Percentiles rank a stretch among this genome's conserved stretches.
Evolutionary conservation across 148 eudicot species (phyloP).

Genomic region (Silene conica): DNA sequence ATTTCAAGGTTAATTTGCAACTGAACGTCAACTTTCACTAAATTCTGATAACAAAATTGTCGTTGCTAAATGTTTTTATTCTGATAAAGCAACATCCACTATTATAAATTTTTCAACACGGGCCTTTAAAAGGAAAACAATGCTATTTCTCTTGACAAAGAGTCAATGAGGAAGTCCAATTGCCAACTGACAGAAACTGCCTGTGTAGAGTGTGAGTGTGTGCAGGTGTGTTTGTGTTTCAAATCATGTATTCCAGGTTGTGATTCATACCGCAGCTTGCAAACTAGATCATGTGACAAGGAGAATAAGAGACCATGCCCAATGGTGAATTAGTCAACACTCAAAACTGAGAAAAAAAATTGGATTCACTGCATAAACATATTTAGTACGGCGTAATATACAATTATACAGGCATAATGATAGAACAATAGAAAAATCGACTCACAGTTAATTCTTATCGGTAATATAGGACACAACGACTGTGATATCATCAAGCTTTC

Average conservation of each 20-base stretch:
- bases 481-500: constrained; percentile 88
- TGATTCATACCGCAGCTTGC: neutral
- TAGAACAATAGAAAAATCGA: neutral
- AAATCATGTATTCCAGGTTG: neutral
- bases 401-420: neutral
- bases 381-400: neutral
- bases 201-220: neutral
- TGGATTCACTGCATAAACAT: neutral
- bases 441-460: constrained; percentile 28
- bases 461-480: constrained; percentile 70
- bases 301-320: neutral
- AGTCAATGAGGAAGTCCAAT: neutral
- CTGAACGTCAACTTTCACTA: neutral
- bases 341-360: constrained; percentile 12
- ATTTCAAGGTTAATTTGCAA: neutral
- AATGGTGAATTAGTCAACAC: neutral
- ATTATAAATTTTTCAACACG: neutral
- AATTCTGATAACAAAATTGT: neutral
- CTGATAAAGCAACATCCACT: neutral
- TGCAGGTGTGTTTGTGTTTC: neutral
- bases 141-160: neutral
- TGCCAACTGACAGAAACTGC: neutral
- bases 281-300: neutral
- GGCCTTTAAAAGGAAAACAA: too few relatives aligned
- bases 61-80: too few relatives aligned